phyloP scores from a whole-genome alignment of 371 early-diverging fungal genomes.

The Mortierella polycephala region DNA sequence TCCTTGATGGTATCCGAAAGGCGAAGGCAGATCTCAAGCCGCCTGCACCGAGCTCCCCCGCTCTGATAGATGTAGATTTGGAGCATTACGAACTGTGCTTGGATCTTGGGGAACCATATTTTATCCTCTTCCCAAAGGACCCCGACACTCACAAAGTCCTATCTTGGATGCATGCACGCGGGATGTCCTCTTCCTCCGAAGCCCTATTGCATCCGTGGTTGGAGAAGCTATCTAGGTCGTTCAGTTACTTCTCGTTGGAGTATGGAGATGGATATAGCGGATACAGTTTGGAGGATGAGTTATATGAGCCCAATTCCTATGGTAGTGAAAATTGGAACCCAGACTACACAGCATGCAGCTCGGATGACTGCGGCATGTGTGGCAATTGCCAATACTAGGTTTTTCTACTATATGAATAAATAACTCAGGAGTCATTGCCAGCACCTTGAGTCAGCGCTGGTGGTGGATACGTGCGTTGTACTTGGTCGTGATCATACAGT shows the following conservation, averaged over 20 bases:
- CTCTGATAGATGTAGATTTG: constrained; percentile 11
- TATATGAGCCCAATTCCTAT: neutral
- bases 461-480: too few species aligned
- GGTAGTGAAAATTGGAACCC: neutral
- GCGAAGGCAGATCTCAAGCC: constrained; percentile 15
- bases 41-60: constrained; percentile 4
- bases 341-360: constrained; percentile 23
- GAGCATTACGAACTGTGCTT: constrained; percentile 12
- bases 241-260: constrained; percentile 13
- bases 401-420: constrained; percentile 1
- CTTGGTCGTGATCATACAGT: too few species aligned
- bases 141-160: constrained; percentile 23
- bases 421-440: too few species aligned
- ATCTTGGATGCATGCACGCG: constrained; percentile 15
- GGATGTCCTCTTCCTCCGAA: constrained; percentile 13
- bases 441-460: too few species aligned
- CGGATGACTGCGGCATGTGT: constrained; percentile 18
- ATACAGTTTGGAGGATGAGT: constrained; percentile 2
- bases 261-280: constrained; percentile 13
- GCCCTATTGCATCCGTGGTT: constrained; percentile 4
- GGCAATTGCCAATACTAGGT: constrained; percentile 20
- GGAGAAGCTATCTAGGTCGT: constrained; percentile 5
- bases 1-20: constrained; percentile 11
- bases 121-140: constrained; percentile 12
- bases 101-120: constrained; percentile 11